phyloP scores from a whole-genome alignment of 192 early-diverging fungal species.

The Podila minutissima region DNA sequence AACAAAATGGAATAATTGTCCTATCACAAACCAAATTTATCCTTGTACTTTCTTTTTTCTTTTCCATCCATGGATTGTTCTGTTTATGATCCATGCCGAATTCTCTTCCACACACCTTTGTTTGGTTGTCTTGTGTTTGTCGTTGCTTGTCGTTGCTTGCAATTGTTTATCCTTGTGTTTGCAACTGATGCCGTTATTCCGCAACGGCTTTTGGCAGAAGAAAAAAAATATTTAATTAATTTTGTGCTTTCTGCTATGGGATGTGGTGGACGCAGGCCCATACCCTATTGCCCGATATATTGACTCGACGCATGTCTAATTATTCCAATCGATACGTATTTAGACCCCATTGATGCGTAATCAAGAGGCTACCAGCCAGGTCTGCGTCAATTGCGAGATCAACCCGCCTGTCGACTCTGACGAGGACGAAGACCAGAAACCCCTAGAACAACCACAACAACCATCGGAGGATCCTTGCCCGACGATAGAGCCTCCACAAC shows the following conservation, averaged over 20 bases:
- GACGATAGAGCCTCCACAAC: neutral
- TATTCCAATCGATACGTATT: neutral
- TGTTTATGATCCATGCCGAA: neutral
- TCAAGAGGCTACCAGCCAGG: slow-evolving; percentile 42
- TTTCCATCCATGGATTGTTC: neutral
- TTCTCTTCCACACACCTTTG: neutral
- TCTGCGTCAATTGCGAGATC: slow-evolving; percentile 49
- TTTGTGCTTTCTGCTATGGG: too few species aligned
- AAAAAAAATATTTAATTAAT: neutral
- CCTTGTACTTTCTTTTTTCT: too few species aligned
- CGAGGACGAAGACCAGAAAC: slow-evolving; percentile 1
- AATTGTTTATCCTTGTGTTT: neutral
- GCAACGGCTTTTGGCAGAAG: neutral
- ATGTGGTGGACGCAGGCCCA: too few species aligned
- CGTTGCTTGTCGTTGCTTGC: neutral
- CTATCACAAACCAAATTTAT: too few species aligned
- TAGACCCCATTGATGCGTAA: slow-evolving; percentile 44
- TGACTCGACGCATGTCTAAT: neutral
- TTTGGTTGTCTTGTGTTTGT: neutral
- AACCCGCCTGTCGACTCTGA: slow-evolving; percentile 41
- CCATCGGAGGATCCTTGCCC: neutral
- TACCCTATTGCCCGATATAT: neutral
- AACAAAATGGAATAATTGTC: neutral
- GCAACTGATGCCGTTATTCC: neutral
- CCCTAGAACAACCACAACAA: neutral